These are phyloP conservation scores for Aspergillus uvarum DNA, from an alignment of 2,329 filamentous ascomycete species.

Conservation along the genomic window DNA sequence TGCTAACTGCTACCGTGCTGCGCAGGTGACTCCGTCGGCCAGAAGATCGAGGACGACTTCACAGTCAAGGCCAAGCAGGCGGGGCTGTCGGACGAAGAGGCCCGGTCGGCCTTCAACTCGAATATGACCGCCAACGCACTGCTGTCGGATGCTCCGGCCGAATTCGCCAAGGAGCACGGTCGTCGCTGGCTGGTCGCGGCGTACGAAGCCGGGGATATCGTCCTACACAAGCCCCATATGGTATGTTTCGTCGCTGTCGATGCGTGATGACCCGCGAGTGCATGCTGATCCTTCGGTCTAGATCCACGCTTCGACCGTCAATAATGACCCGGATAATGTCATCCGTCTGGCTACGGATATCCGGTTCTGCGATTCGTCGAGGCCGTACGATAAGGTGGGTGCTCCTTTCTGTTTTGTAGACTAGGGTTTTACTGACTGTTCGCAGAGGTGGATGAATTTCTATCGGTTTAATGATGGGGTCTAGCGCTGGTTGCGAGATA, in stretches of 20 bases:
- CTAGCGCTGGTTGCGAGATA: slow-evolving; percentile 7
- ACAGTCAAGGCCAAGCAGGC: slow-evolving; percentile 47
- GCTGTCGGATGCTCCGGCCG: slow-evolving; percentile 51
- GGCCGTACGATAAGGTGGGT: slow-evolving; percentile 50
- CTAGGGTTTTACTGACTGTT: background rate
- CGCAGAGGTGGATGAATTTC: slow-evolving; percentile 42
- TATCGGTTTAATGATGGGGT: slow-evolving; percentile 40
- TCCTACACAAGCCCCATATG: slow-evolving; percentile 42
- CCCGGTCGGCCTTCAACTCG: slow-evolving; percentile 54
- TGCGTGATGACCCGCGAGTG: background rate
- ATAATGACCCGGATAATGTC: slow-evolving; percentile 51
- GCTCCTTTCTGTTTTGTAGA: too few species aligned
- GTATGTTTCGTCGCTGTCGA: slow-evolving; percentile 20
- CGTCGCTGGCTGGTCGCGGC: slow-evolving; percentile 53
- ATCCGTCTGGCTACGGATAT: slow-evolving; percentile 59
- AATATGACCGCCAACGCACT: slow-evolving; percentile 61
- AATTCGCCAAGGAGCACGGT: slow-evolving; percentile 45
- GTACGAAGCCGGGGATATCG: slow-evolving; percentile 57
- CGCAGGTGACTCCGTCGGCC: slow-evolving; percentile 47
- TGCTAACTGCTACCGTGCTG: background rate
- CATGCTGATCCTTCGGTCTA: slow-evolving; percentile 22
- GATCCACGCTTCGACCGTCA: slow-evolving; percentile 60
- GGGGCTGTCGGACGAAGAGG: slow-evolving; percentile 55
- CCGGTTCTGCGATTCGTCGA: slow-evolving; percentile 55
- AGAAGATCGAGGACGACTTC: slow-evolving; percentile 48